Evolutionary conservation across 768 basidiomycete species (phyloP).

Genomic region (Boletus speciosus): DNA sequence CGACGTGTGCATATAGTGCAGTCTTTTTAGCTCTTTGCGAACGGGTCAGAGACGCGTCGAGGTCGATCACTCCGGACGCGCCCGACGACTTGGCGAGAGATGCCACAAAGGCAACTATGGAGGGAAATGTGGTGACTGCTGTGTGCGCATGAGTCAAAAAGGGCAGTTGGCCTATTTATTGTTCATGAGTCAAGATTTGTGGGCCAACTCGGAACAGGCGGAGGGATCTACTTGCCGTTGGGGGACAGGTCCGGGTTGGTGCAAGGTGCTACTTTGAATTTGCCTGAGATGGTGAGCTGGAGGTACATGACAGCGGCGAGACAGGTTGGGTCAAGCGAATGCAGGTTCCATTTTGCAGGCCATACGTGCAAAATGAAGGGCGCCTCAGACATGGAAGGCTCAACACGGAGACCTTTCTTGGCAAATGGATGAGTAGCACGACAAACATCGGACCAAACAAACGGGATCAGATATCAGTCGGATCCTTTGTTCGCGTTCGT

Average conservation of each 20-base stretch:
- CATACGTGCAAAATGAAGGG: slow-evolving; percentile 54
- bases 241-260: slow-evolving; percentile 71
- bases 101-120: slow-evolving; percentile 65
- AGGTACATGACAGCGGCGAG: slow-evolving; percentile 65
- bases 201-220: neutral
- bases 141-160: slow-evolving; percentile 60
- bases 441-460: slow-evolving; percentile 9
- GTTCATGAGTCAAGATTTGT: neutral
- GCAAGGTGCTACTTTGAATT: slow-evolving; percentile 59
- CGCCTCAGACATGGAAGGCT: slow-evolving; percentile 18
- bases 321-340: slow-evolving; percentile 65
- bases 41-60: slow-evolving; percentile 47
- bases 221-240: slow-evolving; percentile 47
- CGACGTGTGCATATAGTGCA: slow-evolving; percentile 66
- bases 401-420: neutral
- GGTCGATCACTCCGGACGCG: slow-evolving; percentile 34
- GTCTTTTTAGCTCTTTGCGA: slow-evolving; percentile 50
- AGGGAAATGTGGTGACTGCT: slow-evolving; percentile 46
- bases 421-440: neutral
- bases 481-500: neutral
- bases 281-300: slow-evolving; percentile 65
- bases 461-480: no score
- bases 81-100: slow-evolving; percentile 38
- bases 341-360: slow-evolving; percentile 63
- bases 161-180: slow-evolving; percentile 65